Base-by-base conservation (phyloP, 805 yeast genomes). In the Candida coleopterorum region DNA sequence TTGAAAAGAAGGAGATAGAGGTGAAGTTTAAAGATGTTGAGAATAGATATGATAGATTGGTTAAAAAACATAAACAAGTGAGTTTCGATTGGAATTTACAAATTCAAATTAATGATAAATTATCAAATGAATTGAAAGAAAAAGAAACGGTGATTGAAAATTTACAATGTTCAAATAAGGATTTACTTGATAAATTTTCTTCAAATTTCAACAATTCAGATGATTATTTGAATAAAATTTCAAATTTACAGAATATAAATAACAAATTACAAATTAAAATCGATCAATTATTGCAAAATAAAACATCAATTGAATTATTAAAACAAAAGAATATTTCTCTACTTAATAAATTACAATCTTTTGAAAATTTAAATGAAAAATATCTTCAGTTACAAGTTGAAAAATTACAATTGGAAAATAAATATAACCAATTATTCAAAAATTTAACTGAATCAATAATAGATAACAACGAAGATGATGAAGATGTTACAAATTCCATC, bases 261-360 rank as follows among this genome's bases (percentile, higher is more conserved):
- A 73, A 75, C 41, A 59, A 77, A 35, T 60, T 68, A 6, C 77
- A 81, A 49, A 60, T 75, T 16, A 72, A 68, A 41, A 70, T 75
- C 26, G 65, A 81, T 39, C 69, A 70, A 42, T 60, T 64, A 8
- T 58, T 77, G 17, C 73, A 74, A 42, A 56, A 72, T 41, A 65
- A 67, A 40, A 62, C 74, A 41, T 68, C 73, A 18, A 53, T 58
- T 5, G 82, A 76, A 46, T 49, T 81, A 8, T 56, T 81, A 23
- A 74, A 70, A 44, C 81, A 75, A 43, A 82, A 81, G 42, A 78
- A 75, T 37, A 43, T 50, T 0, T 47, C 70, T 0, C 52, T 80
- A 23, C 50, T 55, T 16, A 55, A 60, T 14, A 70, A 69, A 40
- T 30, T 78, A 14, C 39, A 47, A 3, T 44, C 49, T 8, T 50